Conservation (phyloP, 2,329 filamentous ascomycete species). For the Trichoderma polysporum region DNA sequence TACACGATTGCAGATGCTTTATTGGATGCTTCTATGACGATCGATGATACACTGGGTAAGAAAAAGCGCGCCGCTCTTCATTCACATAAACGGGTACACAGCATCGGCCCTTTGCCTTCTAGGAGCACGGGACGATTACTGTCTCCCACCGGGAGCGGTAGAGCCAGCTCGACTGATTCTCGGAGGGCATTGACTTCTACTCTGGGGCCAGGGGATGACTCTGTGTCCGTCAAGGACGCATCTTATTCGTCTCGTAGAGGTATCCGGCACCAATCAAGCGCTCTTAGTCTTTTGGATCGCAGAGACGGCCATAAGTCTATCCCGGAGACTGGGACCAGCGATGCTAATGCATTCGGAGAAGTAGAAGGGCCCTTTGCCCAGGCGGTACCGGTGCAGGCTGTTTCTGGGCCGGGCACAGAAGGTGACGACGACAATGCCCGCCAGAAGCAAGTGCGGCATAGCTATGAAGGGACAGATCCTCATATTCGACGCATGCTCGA, state of each 20-base stretch:
- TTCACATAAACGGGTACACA: constrained; percentile 46
- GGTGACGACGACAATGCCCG: constrained; percentile 36
- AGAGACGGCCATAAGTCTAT: constrained; percentile 59
- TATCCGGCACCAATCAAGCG: constrained; percentile 59
- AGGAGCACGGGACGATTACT: constrained; percentile 29
- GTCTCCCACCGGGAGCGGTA: constrained; percentile 34
- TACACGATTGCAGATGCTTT: constrained; percentile 89
- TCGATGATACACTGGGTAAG: constrained; percentile 65
- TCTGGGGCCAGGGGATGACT: constrained; percentile 34
- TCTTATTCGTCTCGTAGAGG: constrained; percentile 45
- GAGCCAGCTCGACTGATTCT: constrained; percentile 39
- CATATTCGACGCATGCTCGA: constrained; percentile 72
- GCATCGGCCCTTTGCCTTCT: constrained; percentile 34
- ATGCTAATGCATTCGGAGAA: constrained; percentile 59
- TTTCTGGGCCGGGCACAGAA: constrained; percentile 26
- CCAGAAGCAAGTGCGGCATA: constrained; percentile 63
- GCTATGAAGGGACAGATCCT: constrained; percentile 78
- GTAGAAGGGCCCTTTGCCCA: constrained; percentile 57
- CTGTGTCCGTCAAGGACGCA: constrained; percentile 40
- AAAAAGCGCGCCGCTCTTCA: constrained; percentile 54
- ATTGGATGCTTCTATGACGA: constrained; percentile 85
- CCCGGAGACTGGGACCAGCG: constrained; percentile 59
- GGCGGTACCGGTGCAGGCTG: constrained; percentile 25
- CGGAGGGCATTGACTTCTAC: constrained; percentile 37
- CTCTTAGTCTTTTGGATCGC: constrained; percentile 57